These are phyloP conservation scores for Pseudogymnoascus sp. DNA, from an alignment of 2,329 filamentous ascomycete genomes.

Conservation along the genomic window DNA sequence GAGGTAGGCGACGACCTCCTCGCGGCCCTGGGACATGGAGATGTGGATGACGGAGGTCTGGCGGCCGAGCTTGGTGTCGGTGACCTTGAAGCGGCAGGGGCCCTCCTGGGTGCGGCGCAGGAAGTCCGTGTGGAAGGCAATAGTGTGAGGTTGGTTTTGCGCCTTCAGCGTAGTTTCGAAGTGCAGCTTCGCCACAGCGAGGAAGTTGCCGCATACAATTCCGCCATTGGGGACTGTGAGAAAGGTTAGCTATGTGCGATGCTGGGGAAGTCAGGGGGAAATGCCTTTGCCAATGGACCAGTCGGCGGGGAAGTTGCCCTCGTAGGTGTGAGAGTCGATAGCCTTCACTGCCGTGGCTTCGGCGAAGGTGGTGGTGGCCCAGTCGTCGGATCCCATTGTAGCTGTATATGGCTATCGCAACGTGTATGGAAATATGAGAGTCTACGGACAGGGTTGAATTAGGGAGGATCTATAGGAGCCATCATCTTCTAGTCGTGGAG, in stretches of 20 bases:
- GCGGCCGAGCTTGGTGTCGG: constrained; percentile 56
- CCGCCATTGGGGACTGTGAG: constrained; percentile 61
- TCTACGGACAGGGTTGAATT: background rate
- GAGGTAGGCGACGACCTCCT: constrained; percentile 57
- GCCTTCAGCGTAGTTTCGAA: constrained; percentile 49
- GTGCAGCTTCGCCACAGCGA: constrained; percentile 51
- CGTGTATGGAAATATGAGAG: background rate
- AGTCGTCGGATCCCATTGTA: background rate
- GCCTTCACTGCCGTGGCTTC: constrained; percentile 42
- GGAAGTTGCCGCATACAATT: constrained; percentile 56
- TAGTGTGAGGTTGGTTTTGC: constrained; percentile 54
- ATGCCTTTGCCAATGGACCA: constrained; percentile 61
- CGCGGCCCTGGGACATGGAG: constrained; percentile 47
- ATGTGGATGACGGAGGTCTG: constrained; percentile 58
- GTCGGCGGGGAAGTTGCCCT: constrained; percentile 44
- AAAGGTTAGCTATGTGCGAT: background rate
- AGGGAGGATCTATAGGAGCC: background rate
- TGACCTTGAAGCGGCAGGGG: constrained; percentile 47
- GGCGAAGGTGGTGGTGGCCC: constrained; percentile 29
- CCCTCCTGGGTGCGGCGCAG: constrained; percentile 55
- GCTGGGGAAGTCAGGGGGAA: background rate
- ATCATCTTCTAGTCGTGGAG: background rate
- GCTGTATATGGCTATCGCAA: background rate
- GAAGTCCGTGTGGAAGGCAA: constrained; percentile 58
- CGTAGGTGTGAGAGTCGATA: constrained; percentile 49